Base-by-base conservation (phyloP, 2,329 filamentous ascomycete genomes). In the Lachnellula hyalina region DNA sequence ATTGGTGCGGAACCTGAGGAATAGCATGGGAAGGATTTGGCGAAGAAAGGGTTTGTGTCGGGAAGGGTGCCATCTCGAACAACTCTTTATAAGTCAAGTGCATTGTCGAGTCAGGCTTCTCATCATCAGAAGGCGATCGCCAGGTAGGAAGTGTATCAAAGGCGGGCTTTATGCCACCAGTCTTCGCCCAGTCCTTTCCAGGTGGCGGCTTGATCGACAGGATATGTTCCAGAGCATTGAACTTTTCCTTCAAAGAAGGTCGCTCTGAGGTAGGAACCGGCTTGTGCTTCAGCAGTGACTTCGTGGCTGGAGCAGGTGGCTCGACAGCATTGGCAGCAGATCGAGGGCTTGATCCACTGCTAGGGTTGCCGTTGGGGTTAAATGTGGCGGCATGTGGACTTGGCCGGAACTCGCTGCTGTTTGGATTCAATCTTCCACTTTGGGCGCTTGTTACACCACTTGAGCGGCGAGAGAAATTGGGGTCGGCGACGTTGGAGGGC, bases 111-210 rank as follows among this genome's bases (percentile, higher is more conserved):
- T 84, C 67, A 65, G 88, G 89, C 61, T 95, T 89, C 44, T 82
- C 77, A 61, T 90, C 87, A 19, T 85, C 84, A 48, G 83, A 75
- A 23, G 84, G 73, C 56, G 85, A 83, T 57, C 87, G 85, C 93
- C 94, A 99, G 0, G 87, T 92, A 0, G 91, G 91, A 11, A 79
- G 77, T 1, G 94, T 97, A 64, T 90, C 86, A 71, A 87, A 96
- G 4, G 93, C 85, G 28, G 87, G 87, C 38, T 87, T 87, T 51
- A 96, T 82, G n/a, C 90, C 91, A 47, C 85, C 86, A 66, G 94
- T 96, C 55, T 84, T 81, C 36, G 84, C 78, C 77, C 86, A 91
- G 59, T 87, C 84, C 63, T 80, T 79, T 32, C 78, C 78, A 55
- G 76, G 73, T 0, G 77, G 75, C 1, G 81, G 78, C 53, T 75